A percentile compares a stretch with the other conserved stretches of the same genome.
phyloP scores from a whole-genome alignment of 2,329 filamentous ascomycete genomes.

The Clathrospora elynae region DNA sequence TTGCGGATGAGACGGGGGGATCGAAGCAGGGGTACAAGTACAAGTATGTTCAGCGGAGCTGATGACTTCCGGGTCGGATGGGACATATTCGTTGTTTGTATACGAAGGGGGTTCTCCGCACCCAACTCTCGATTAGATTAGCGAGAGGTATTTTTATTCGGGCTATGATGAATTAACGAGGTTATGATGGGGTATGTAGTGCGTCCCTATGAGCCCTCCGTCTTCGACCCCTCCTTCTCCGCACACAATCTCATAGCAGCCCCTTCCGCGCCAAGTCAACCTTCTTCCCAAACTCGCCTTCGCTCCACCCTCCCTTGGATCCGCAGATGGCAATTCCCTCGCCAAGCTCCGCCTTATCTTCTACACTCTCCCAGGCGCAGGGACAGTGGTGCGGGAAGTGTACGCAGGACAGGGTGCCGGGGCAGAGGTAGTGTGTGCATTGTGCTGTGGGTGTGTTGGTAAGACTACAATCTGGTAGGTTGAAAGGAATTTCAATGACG shows the following conservation, averaged over 20 bases:
- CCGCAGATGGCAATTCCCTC: slow-evolving; percentile 76
- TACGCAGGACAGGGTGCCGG: slow-evolving; percentile 91
- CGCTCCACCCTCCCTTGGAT: slow-evolving; percentile 75
- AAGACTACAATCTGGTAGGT: not conserved
- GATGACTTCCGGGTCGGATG: no score
- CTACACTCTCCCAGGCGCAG: slow-evolving; percentile 72
- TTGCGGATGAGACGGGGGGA: slow-evolving; percentile 24
- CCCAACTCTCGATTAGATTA: no score
- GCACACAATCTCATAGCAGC: slow-evolving; percentile 63
- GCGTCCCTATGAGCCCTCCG: no score
- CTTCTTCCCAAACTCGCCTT: slow-evolving; percentile 73
- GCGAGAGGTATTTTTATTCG: no score
- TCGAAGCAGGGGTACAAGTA: slow-evolving; percentile 39
- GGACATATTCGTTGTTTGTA: no score
- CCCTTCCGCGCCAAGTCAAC: slow-evolving; percentile 81
- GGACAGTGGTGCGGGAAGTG: slow-evolving; percentile 97
- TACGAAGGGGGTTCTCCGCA: no score
- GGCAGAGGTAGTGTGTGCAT: slow-evolving; percentile 93
- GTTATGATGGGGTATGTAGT: no score
- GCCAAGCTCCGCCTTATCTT: slow-evolving; percentile 71
- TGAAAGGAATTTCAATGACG: slow-evolving; percentile 15
- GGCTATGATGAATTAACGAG: no score
- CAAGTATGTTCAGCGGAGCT: slow-evolving; percentile 37
- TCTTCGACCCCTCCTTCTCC: no score
- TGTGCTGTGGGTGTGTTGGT: slow-evolving; percentile 60